These are phyloP conservation scores for Penicillium brevicompactum DNA, from an alignment of 2,329 filamentous ascomycete species.

Conservation along the genomic window DNA sequence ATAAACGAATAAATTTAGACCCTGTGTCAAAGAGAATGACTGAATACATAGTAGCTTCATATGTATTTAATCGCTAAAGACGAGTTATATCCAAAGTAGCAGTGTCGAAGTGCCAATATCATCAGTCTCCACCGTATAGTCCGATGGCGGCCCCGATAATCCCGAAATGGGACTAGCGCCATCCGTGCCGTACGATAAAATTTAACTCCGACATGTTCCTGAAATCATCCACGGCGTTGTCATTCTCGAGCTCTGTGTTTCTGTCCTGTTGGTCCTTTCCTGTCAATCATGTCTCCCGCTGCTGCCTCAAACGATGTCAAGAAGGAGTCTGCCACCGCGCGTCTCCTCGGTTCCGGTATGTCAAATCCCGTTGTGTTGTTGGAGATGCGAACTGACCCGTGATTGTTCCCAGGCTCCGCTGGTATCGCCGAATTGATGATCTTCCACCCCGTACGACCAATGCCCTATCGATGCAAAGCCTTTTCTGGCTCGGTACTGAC, in stretches of 20 bases:
- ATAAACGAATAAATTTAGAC: neutral
- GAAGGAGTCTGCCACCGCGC: constrained; percentile 85
- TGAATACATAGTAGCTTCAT: neutral
- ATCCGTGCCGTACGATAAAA: constrained; percentile 22
- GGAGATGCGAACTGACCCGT: constrained; percentile 11
- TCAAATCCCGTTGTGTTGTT: constrained; percentile 1
- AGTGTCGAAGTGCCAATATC: neutral
- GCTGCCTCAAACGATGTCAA: constrained; percentile 65
- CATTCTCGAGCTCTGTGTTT: constrained; percentile 11
- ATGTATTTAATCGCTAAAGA: no score
- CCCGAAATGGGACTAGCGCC: constrained; percentile 26
- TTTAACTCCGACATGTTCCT: constrained; percentile 24
- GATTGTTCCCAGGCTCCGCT: constrained; percentile 67
- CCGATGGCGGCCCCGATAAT: constrained; percentile 26
- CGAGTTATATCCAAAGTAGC: neutral
- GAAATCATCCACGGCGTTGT: constrained; percentile 15
- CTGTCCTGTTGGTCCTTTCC: neutral
- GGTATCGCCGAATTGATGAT: constrained; percentile 91
- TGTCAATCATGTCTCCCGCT: constrained; percentile 58
- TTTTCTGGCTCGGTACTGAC: constrained; percentile 23
- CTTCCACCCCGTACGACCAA: constrained; percentile 76
- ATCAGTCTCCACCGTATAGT: constrained; percentile 1
- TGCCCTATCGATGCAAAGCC: neutral
- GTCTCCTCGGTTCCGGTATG: constrained; percentile 87
- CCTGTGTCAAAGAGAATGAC: neutral